phyloP scores from a whole-genome alignment of 2,329 filamentous ascomycete genomes.

The Colletotrichum scovillei region DNA sequence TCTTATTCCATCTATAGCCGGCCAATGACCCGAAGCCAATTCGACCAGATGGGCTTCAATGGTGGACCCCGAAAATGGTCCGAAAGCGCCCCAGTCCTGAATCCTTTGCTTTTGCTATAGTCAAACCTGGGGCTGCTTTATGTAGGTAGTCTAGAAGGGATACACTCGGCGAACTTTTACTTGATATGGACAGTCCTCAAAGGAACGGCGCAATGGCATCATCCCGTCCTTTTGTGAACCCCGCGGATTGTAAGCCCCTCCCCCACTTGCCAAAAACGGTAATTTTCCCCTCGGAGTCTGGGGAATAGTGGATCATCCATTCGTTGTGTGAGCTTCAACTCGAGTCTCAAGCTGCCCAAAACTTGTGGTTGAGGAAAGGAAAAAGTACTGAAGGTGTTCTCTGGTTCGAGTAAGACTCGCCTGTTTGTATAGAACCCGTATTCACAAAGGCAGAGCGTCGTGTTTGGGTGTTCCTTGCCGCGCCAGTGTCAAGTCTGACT shows the following conservation, averaged over 20 bases:
- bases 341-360: no score
- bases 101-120: background rate
- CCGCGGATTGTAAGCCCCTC: constrained; percentile 11
- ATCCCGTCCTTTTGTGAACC: background rate
- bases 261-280: background rate
- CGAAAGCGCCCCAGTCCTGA: constrained; percentile 2
- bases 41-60: background rate
- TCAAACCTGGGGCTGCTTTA: background rate
- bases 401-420: no score
- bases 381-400: no score
- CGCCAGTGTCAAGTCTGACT: no score
- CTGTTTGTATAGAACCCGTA: no score
- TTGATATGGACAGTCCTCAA: background rate
- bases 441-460: no score
- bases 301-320: background rate
- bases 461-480: no score
- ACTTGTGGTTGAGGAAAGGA: no score
- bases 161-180: constrained; percentile 10
- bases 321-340: no score
- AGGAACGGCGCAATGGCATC: constrained; percentile 15
- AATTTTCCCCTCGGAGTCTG: constrained; percentile 21
- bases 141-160: background rate
- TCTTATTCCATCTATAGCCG: constrained; percentile 9
- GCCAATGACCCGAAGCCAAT: background rate
- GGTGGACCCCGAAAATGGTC: constrained; percentile 17